These are phyloP conservation scores for Daldinia concentrica DNA, from an alignment of 495 filamentous ascomycete species.

Conservation along the genomic window DNA sequence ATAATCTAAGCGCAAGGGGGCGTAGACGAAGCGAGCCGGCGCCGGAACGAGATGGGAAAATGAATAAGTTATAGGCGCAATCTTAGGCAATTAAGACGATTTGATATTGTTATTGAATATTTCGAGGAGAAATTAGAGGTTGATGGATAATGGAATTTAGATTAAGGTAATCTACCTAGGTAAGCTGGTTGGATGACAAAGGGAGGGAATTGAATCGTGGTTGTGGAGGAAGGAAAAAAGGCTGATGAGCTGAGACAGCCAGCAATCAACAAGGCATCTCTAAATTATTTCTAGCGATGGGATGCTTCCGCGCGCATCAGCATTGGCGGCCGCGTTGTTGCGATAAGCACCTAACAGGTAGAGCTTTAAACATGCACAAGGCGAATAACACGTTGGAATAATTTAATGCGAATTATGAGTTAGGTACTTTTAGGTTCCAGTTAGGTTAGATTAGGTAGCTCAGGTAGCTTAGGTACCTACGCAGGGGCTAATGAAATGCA, in stretches of 20 bases:
- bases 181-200: not conserved
- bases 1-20: too few relatives aligned
- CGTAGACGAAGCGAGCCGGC: not conserved
- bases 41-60: not conserved
- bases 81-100: not conserved
- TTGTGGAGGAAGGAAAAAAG: conserved; percentile 6
- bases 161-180: not conserved
- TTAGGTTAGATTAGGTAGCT: not conserved
- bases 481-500: not conserved
- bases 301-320: conserved; percentile 16
- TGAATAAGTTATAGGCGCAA: not conserved
- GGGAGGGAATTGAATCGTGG: not conserved
- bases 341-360: not conserved
- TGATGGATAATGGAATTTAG: not conserved
- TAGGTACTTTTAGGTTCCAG: not conserved
- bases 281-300: conserved; percentile 24
- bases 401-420: not conserved
- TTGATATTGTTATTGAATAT: not conserved
- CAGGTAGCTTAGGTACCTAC: not conserved
- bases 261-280: not conserved
- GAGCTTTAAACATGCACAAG: not conserved
- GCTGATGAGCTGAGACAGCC: conserved; percentile 9
- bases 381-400: not conserved
- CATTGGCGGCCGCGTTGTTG: conserved; percentile 24
- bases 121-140: not conserved